These are phyloP conservation scores for Perkinsela sp. DNA, from an alignment of 208 protist genomes.

Conservation along the genomic window DNA sequence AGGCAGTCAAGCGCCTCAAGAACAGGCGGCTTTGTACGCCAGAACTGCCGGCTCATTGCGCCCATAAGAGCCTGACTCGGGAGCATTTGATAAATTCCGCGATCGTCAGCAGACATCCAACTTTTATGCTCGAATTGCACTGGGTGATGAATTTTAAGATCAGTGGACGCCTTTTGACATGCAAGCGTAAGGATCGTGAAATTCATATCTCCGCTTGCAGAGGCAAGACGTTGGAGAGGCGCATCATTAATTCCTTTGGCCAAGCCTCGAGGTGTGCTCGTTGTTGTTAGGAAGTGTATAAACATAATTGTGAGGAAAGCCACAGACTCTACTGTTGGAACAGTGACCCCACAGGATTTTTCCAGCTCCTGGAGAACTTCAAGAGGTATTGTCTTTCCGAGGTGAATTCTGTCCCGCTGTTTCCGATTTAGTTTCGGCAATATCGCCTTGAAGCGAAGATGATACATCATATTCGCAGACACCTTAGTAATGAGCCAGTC, in stretches of 20 bases:
- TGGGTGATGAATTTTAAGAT: conserved; percentile 48
- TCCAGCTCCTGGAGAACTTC: conserved; percentile 40
- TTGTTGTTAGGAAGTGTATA: conserved; percentile 24
- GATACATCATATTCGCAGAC: not conserved
- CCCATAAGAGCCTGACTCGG: conserved; percentile 57
- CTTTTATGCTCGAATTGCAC: conserved; percentile 60
- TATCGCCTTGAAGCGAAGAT: not conserved
- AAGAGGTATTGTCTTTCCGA: not conserved
- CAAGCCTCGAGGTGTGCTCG: conserved; percentile 9
- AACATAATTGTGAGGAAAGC: conserved; percentile 44
- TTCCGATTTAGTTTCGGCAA: not conserved
- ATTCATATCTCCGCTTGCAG: conserved; percentile 14
- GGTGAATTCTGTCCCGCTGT: not conserved
- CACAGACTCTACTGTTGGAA: conserved; percentile 24
- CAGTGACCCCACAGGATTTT: conserved; percentile 20
- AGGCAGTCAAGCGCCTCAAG: conserved; percentile 62
- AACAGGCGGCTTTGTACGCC: conserved; percentile 61
- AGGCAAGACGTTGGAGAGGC: conserved; percentile 27
- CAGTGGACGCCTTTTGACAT: conserved; percentile 21
- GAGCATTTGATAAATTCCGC: conserved; percentile 61
- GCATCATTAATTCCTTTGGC: conserved; percentile 5
- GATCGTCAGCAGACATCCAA: conserved; percentile 51
- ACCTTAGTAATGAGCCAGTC: not conserved
- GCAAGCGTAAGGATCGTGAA: conserved; percentile 34
- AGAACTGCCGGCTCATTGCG: conserved; percentile 53